phyloP scores from a whole-genome alignment of 176 grass and related monocot species.

The Zizania latifolia region DNA sequence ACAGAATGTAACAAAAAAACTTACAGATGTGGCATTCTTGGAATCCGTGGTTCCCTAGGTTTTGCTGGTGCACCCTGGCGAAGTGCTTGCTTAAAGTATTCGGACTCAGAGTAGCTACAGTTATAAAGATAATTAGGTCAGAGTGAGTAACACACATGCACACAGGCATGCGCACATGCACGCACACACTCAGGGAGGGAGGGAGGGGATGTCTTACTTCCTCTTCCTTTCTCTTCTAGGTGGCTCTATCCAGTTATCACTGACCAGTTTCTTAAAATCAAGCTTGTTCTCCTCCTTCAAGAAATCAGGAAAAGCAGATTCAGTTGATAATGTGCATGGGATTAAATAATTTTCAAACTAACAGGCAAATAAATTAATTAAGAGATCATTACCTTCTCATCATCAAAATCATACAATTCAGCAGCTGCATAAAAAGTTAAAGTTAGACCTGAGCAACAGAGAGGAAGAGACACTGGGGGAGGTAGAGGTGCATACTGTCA shows the following conservation, averaged over 20 bases:
- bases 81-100: conserved; percentile 96
- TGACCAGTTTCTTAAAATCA: conserved; percentile 93
- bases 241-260: conserved; percentile 93
- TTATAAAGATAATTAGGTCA: neutral
- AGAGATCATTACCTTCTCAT: conserved; percentile 72
- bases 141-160: neutral
- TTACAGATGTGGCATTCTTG: conserved; percentile 96
- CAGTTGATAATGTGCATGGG: neutral
- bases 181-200: neutral
- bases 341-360: conserved; percentile 5
- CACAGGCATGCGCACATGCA: no score
- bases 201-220: conserved; percentile 64
- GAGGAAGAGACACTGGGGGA: neutral
- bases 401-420: conserved; percentile 97
- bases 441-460: neutral
- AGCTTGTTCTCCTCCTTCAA: conserved; percentile 88
- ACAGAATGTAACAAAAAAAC: neutral
- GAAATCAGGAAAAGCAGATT: conserved; percentile 13
- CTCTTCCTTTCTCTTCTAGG: conserved; percentile 91
- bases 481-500: conserved; percentile 52
- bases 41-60: conserved; percentile 80
- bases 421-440: conserved; percentile 54
- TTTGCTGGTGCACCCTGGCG: conserved; percentile 87
- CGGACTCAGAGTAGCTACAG: conserved; percentile 88
- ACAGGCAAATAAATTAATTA: neutral